phyloP scores from a whole-genome alignment of 73 alveolate species.

The Paramecium biaurelia region DNA sequence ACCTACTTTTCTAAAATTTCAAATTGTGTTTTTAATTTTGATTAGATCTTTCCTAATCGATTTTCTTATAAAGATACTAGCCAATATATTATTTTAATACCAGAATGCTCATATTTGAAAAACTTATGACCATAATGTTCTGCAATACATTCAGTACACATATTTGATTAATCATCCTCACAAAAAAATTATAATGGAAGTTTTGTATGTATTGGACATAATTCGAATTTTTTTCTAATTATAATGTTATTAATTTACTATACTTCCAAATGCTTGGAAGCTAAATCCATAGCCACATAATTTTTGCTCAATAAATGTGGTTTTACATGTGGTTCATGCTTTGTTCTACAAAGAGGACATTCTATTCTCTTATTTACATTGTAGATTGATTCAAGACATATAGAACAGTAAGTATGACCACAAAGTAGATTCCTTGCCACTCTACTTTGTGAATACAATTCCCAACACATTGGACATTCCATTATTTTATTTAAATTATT shows the following conservation, averaged over 20 bases:
- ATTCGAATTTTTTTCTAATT: slow-evolving; percentile 57
- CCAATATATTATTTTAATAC: neutral
- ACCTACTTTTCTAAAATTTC: neutral
- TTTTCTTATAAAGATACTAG: neutral
- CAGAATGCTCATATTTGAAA: slow-evolving; percentile 80
- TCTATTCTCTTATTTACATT: slow-evolving; percentile 55
- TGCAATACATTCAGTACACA: slow-evolving; percentile 84
- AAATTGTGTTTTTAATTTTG: neutral
- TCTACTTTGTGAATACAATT: slow-evolving; percentile 68
- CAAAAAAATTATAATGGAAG: slow-evolving; percentile 78
- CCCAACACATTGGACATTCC: slow-evolving; percentile 87
- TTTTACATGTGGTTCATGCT: slow-evolving; percentile 65
- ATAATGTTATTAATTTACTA: neutral
- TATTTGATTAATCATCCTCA: slow-evolving; percentile 72
- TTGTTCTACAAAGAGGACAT: slow-evolving; percentile 85
- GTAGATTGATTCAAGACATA: slow-evolving; percentile 71
- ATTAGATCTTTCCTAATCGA: neutral
- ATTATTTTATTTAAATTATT: slow-evolving; percentile 56
- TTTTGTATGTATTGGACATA: slow-evolving; percentile 73
- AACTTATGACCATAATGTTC: slow-evolving; percentile 86
- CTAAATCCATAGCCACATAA: slow-evolving; percentile 80
- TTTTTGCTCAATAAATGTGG: slow-evolving; percentile 77
- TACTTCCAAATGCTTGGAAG: slow-evolving; percentile 73
- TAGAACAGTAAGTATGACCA: slow-evolving; percentile 90
- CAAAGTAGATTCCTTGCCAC: slow-evolving; percentile 79